Base-by-base conservation (phyloP, 1,284 basidiomycete species). In the Thecaphora thlaspeos region DNA sequence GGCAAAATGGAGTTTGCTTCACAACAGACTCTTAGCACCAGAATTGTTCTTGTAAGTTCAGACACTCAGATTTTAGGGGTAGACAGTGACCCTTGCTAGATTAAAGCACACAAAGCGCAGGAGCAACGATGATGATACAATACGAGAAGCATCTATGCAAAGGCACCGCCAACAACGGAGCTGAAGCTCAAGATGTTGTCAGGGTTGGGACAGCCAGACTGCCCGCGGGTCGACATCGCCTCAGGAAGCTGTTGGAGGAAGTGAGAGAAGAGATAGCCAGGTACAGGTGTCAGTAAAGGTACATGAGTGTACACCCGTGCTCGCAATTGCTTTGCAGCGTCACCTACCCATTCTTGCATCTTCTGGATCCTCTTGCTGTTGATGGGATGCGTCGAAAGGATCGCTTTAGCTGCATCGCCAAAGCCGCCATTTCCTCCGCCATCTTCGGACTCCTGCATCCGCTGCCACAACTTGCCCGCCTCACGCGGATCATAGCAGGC, bases 401-500 rank as follows among this genome's bases (percentile, higher is more conserved):
- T 22, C 17, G 51, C 61, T 34, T 57, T 58, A 17, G 51, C 54
- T 2, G 60, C 51, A 32, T 60, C 59, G 22, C 46, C 46, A 12
- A 69, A 12, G 1, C 50, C 19, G 4, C 62, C 60, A 3, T 39
- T 42, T 10, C 44, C 51, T 10, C 19, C 38, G 19, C 39, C 53
- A 14, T 61, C 61, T 24, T 68, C 65, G 4, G 39, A 43, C 22
- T 52, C 43, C 40, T 55, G 56, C 70, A 73, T 73, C 14, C 70
- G 54, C 38, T 57, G 52, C 69, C 71, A 68, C 30, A 70, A n/a
- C 39, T 36, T 44, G 18, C 61, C 57, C 18, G 90, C 85, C 48
- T 87, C 88, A 21, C 78, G 79, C 0, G 90, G 90, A 70, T 92
- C 83, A 71, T 84, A 93, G 77, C 91, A 93, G 0, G 90, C 91